A percentile compares a stretch with the other conserved stretches of the same genome.
Evolutionary conservation across 208 protist genomes (phyloP).

Genomic region (Trypanosoma congolense): DNA sequence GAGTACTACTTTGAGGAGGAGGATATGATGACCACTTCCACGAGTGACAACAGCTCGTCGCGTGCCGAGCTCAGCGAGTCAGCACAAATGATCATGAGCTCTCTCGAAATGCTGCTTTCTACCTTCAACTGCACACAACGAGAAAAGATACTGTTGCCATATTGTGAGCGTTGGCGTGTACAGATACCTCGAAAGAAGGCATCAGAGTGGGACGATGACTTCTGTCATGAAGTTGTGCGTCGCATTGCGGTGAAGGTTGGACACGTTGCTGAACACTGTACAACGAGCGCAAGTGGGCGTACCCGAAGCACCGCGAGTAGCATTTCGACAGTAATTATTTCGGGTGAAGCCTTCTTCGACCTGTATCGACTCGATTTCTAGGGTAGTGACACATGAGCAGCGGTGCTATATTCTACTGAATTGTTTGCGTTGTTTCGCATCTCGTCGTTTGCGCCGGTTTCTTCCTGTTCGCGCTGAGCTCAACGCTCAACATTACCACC

Average conservation of each 20-base stretch:
- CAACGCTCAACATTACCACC: too few relatives aligned
- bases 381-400: too few relatives aligned
- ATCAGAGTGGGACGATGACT: not conserved
- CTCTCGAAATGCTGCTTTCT: not conserved
- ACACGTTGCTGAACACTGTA: not conserved
- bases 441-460: too few relatives aligned
- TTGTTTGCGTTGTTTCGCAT: too few relatives aligned
- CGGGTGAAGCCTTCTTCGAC: too few relatives aligned
- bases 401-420: too few relatives aligned
- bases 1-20: not conserved
- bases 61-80: not conserved
- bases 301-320: not conserved
- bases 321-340: not conserved
- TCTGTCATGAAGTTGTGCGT: not conserved
- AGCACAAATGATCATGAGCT: not conserved
- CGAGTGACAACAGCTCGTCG: not conserved
- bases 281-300: not conserved
- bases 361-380: too few relatives aligned
- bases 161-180: constrained; percentile 7
- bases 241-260: not conserved
- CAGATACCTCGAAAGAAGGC: not conserved
- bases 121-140: not conserved
- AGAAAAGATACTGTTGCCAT: not conserved
- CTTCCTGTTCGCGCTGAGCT: too few relatives aligned
- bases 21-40: not conserved